These are phyloP conservation scores for Syncephalastrum contaminatum DNA, from an alignment of 371 early-diverging fungal genomes.

Conservation along the genomic window DNA sequence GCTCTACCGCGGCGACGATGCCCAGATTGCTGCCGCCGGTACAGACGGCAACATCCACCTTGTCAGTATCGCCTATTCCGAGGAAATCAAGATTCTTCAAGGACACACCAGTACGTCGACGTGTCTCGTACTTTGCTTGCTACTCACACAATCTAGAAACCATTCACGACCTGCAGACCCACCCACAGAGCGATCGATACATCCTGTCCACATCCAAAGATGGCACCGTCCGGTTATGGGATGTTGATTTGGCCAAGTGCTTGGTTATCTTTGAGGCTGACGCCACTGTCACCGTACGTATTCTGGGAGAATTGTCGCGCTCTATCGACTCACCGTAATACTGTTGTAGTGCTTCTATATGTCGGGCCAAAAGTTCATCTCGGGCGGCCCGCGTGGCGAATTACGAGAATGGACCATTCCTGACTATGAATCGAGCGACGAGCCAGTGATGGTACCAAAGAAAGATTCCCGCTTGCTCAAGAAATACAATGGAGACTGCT, in stretches of 20 bases:
- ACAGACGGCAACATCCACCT: constrained; percentile 63
- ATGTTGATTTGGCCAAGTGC: constrained; percentile 66
- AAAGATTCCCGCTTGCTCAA: constrained; percentile 33
- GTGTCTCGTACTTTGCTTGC: background rate
- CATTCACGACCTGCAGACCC: constrained; percentile 68
- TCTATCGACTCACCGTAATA: background rate
- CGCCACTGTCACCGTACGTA: constrained; percentile 62
- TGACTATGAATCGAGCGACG: constrained; percentile 19
- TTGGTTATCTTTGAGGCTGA: constrained; percentile 62
- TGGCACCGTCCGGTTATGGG: constrained; percentile 87
- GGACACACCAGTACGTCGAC: constrained; percentile 66
- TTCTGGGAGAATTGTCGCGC: background rate
- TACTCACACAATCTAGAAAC: constrained; percentile 32
- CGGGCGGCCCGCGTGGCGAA: constrained; percentile 57
- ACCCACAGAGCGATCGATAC: constrained; percentile 63
- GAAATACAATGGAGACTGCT: constrained; percentile 40
- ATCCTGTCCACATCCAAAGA: constrained; percentile 84
- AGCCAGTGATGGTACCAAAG: constrained; percentile 32
- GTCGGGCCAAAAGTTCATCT: constrained; percentile 54
- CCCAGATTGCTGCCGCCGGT: constrained; percentile 69
- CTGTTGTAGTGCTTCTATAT: constrained; percentile 60
- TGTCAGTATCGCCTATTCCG: constrained; percentile 71
- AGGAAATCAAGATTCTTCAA: constrained; percentile 57
- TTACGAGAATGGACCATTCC: constrained; percentile 62
- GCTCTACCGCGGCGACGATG: constrained; percentile 67